A percentile compares a stretch with the other conserved stretches of the same genome.
These are phyloP conservation scores for Sporothrix protearum DNA, from an alignment of 2,329 filamentous ascomycete species.

Conservation along the genomic window DNA sequence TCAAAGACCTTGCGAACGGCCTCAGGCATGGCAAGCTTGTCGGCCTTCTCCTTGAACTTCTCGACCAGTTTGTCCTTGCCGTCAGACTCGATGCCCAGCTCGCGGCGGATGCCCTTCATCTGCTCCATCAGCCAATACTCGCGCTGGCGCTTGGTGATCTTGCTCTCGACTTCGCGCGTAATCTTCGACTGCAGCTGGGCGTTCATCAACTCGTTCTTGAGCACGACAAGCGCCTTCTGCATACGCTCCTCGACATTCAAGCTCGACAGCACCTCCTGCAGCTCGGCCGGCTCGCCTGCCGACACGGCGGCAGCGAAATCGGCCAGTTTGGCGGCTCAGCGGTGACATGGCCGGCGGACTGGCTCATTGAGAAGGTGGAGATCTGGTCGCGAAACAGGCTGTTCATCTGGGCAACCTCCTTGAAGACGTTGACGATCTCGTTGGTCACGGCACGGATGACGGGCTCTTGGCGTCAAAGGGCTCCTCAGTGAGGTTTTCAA, in stretches of 20 bases:
- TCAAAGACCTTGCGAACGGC: constrained; percentile 97
- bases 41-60: constrained; percentile 93
- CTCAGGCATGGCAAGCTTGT: constrained; percentile 93
- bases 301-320: constrained; percentile 97
- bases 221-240: constrained; percentile 82
- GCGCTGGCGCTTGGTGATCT: constrained; percentile 93
- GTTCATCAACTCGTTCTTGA: constrained; percentile 99
- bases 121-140: constrained; percentile 99
- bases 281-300: constrained; percentile 84
- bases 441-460: constrained; percentile 89
- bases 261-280: constrained; percentile 85
- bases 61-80: constrained; percentile 98
- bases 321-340: constrained; percentile 93
- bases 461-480: constrained; percentile 83
- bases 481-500: constrained; percentile 87
- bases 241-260: constrained; percentile 90
- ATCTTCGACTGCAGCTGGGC: constrained; percentile 96
- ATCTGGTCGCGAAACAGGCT: constrained; percentile 96
- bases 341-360: constrained; percentile 89
- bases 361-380: constrained; percentile 92
- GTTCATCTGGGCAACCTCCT: constrained; percentile 91
- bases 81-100: constrained; percentile 94
- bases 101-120: constrained; percentile 96
- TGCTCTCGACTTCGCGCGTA: constrained; percentile 93
- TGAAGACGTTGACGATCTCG: constrained; percentile 98